Base-by-base conservation (phyloP, 495 filamentous ascomycete genomes). In the Xylaria venustula region DNA sequence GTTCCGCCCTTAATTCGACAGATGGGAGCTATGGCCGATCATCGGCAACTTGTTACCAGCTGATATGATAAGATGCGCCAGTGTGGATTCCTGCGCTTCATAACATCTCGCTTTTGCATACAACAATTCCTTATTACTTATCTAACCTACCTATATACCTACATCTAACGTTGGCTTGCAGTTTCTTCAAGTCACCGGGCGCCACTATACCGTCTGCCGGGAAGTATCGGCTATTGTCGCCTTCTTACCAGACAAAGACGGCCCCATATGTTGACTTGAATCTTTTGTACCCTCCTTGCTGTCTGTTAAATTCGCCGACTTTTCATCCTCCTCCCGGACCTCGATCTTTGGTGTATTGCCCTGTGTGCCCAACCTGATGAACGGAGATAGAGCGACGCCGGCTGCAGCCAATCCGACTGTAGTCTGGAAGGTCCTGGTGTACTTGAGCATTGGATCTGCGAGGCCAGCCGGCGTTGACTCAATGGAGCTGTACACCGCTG, bases 361-460 rank as follows among this genome's bases (percentile, higher is more conserved):
- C 50, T 81, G 78, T 1, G 77, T 79, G 1, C 73, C 71, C 32
- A 80, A 60, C 17, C 68, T 71, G n/a, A 79, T 69, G 58, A 80
- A 80, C 14, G 71, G 73, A 19, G 77, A 57, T 37, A 79, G 66
- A 1, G 74, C 45, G 41, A 73, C 70, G 56, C 62, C 69, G 58
- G 41, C 80, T 70, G 60, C 84, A 66, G 73, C 71, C 75, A 73
- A 79, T 72, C 83, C 86, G 75, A 74, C 77, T 71, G 76, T 82
- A 71, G 77, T 85, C 80, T 66, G 83, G 76, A 71, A 87, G 70
- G 62, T 81, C 77, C 58, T 81, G 9, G 58, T 68, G 53, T 76
- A 80, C 51, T 74, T 76, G 46, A 73, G 54, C 64, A 76, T 73
- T 0, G 69, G 69, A 28, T 77, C 70, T 26, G 64, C 71, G 34